Conservation (phyloP, 1,284 basidiomycete genomes). For the Cutaneotrichosporon sp. region DNA sequence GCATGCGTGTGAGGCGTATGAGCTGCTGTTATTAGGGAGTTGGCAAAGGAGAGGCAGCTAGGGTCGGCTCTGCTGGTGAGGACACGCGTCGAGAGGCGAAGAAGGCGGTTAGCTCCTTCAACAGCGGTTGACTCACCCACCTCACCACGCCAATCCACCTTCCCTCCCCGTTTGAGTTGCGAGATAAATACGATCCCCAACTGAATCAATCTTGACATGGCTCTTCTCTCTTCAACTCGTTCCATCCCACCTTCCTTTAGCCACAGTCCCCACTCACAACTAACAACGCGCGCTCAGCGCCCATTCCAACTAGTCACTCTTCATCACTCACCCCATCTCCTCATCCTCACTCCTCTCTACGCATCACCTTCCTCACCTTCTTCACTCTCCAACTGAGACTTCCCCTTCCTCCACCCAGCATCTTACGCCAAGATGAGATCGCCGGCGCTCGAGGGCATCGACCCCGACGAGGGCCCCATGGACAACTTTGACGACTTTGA, state of each 20-base stretch:
- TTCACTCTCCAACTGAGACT: neutral
- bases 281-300: neutral
- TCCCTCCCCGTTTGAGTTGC: neutral
- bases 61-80: neutral
- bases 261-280: neutral
- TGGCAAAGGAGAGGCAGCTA: neutral
- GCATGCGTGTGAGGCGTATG: neutral
- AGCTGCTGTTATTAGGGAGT: neutral
- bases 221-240: neutral
- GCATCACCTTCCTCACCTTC: slow-evolving; percentile 5
- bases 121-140: neutral
- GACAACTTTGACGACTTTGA: neutral
- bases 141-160: neutral
- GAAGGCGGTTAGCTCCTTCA: neutral
- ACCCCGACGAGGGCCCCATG: neutral
- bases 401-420: neutral
- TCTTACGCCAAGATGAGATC: neutral
- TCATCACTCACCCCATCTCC: slow-evolving; percentile 5
- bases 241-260: neutral
- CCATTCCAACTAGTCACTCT: neutral
- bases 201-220: neutral
- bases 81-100: neutral
- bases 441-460: neutral
- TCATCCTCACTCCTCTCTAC: slow-evolving; percentile 2
- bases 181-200: neutral